A percentile compares a stretch with the other conserved stretches of the same genome.
Conservation (phyloP, 225 moss, liverwort and hornwort genomes). For the Bryum argenteum region DNA sequence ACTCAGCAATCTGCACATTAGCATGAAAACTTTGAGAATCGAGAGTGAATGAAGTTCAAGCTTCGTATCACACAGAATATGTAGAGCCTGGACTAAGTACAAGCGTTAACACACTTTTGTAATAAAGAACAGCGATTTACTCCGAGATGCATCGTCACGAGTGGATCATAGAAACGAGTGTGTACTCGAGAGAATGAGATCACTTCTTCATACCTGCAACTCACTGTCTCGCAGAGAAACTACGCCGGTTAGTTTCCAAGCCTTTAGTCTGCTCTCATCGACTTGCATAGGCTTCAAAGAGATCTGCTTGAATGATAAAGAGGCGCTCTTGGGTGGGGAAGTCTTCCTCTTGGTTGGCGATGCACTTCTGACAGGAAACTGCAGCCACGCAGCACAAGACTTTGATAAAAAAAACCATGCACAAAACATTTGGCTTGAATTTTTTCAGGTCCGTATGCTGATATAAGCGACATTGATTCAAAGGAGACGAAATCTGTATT, state of each 20-base stretch:
- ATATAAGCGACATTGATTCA: constrained; percentile 15
- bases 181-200: constrained; percentile 7
- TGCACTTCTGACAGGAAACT: constrained; percentile 54
- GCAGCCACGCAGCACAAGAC: constrained; percentile 34
- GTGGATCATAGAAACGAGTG: background rate
- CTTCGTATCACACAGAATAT: background rate
- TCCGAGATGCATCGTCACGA: background rate
- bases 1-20: constrained; percentile 12
- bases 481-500: constrained; percentile 30
- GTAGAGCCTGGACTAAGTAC: background rate
- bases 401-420: constrained; percentile 25
- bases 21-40: background rate
- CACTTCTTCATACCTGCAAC: constrained; percentile 65
- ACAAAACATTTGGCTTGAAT: constrained; percentile 19
- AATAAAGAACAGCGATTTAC: background rate
- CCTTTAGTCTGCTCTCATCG: constrained; percentile 77
- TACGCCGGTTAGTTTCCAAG: constrained; percentile 95
- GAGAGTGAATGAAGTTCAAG: constrained; percentile 7
- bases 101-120: too few species aligned
- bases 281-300: constrained; percentile 52
- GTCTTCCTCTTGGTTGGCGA: constrained; percentile 42
- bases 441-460: constrained; percentile 13
- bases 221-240: constrained; percentile 83
- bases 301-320: constrained; percentile 43
- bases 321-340: constrained; percentile 31